These are phyloP conservation scores for Torulaspora pretoriensis DNA, from an alignment of 1,139 yeast genomes.

Conservation along the genomic window DNA sequence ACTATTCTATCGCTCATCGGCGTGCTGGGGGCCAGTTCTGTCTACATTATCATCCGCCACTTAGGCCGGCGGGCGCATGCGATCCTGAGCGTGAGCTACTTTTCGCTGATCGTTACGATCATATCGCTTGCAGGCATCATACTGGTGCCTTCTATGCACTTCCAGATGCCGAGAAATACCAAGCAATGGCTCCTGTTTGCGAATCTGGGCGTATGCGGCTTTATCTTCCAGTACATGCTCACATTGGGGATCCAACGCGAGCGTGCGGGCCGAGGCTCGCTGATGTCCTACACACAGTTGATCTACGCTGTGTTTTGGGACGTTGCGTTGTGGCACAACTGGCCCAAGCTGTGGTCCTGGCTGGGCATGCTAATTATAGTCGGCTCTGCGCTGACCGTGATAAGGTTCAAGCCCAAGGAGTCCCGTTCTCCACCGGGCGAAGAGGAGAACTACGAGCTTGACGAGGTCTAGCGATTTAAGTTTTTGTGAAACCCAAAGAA, in stretches of 20 bases:
- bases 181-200: conserved; percentile 64
- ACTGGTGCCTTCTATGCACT: conserved; percentile 53
- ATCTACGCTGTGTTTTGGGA: conserved; percentile 81
- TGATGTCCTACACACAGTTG: conserved; percentile 72
- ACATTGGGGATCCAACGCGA: conserved; percentile 85
- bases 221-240: conserved; percentile 70
- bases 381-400: conserved; percentile 59
- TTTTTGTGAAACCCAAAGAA: not conserved
- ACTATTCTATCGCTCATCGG: conserved; percentile 64
- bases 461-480: not conserved
- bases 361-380: conserved; percentile 67
- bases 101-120: conserved; percentile 57
- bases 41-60: conserved; percentile 66
- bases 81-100: conserved; percentile 69
- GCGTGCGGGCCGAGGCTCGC: conserved; percentile 70
- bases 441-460: conserved; percentile 4
- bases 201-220: conserved; percentile 71
- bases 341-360: conserved; percentile 65
- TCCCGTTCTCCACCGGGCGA: conserved; percentile 9
- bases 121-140: conserved; percentile 55
- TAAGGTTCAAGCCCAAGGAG: conserved; percentile 46
- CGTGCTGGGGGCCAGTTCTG: conserved; percentile 65
- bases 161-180: conserved; percentile 54
- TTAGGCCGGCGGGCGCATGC: conserved; percentile 82
- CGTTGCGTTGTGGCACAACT: conserved; percentile 61